Evolutionary conservation across 2,329 filamentous ascomycete species (phyloP).

Genomic region (Nannizzia gypsea): DNA sequence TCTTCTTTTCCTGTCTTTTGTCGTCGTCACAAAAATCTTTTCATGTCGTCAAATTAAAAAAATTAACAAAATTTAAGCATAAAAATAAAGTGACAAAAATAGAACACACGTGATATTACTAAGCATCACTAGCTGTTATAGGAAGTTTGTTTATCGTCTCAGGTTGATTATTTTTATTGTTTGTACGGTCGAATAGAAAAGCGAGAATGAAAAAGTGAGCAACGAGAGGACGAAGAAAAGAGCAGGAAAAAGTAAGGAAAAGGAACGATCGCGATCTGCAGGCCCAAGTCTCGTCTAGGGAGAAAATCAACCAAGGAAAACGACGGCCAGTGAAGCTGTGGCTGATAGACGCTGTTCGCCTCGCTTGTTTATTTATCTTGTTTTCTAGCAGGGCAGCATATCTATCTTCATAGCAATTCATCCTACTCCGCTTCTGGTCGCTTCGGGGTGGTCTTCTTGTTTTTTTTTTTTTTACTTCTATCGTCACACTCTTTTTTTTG

Average conservation of each 20-base stretch:
- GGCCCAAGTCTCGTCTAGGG: background rate
- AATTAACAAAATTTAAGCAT: background rate
- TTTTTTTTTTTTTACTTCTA: background rate
- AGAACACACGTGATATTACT: background rate
- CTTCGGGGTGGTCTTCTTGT: background rate
- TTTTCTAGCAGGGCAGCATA: background rate
- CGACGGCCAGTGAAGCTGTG: background rate
- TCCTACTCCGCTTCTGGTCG: background rate
- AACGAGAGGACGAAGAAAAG: background rate
- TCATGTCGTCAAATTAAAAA: background rate
- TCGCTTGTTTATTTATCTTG: background rate
- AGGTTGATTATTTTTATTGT: background rate
- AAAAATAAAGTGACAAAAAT: background rate
- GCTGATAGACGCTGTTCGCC: background rate
- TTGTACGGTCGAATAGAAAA: too few relatives aligned
- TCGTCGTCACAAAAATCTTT: background rate
- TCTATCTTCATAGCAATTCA: background rate
- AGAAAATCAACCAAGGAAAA: background rate
- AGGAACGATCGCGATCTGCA: background rate
- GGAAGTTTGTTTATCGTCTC: background rate
- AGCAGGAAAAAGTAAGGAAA: background rate
- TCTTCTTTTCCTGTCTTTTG: background rate
- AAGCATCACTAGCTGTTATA: background rate
- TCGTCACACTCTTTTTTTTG: background rate
- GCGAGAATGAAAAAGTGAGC: too few relatives aligned